A percentile compares a stretch with the other conserved stretches of the same genome.
phyloP scores from a whole-genome alignment of 2,329 filamentous ascomycete genomes.

The Camillea tinctor region DNA sequence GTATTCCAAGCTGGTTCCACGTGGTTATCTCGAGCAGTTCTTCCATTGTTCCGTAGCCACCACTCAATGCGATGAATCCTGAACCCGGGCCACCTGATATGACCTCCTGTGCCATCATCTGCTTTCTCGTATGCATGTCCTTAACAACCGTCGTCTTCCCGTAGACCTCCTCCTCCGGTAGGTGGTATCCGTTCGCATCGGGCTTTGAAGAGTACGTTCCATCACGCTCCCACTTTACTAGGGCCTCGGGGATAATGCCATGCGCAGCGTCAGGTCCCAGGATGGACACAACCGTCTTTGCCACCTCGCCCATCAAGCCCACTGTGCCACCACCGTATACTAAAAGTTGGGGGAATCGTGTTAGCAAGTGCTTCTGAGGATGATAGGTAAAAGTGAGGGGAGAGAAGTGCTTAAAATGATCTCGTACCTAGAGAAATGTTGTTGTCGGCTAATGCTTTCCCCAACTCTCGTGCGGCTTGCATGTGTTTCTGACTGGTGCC shows the following conservation, averaged over 20 bases:
- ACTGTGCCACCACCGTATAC: constrained; percentile 95
- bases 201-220: constrained; percentile 49
- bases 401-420: constrained; percentile 12
- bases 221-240: constrained; percentile 76
- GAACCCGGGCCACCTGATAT: constrained; percentile 76
- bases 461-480: constrained; percentile 74
- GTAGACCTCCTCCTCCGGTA: constrained; percentile 66
- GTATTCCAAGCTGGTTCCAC: constrained; percentile 97
- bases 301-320: constrained; percentile 93
- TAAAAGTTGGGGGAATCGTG: constrained; percentile 25
- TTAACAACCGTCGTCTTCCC: constrained; percentile 84
- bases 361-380: constrained; percentile 2
- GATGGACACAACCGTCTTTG: constrained; percentile 79
- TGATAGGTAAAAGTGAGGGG: constrained; percentile 1
- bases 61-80: constrained; percentile 81
- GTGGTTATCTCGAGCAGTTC: constrained; percentile 89
- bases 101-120: constrained; percentile 88
- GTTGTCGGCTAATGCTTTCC: constrained; percentile 68
- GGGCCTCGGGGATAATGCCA: constrained; percentile 86
- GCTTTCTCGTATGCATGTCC: constrained; percentile 96
- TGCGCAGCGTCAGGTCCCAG: constrained; percentile 80
- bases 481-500: constrained; percentile 75
- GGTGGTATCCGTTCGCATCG: constrained; percentile 49
- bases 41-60: constrained; percentile 93
- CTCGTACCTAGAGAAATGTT: constrained; percentile 70